Evolutionary conservation across 2,329 filamentous ascomycete species (phyloP), one percentile per base, ranked within the genome.

Genomic region (Aspergillus latus): DNA sequence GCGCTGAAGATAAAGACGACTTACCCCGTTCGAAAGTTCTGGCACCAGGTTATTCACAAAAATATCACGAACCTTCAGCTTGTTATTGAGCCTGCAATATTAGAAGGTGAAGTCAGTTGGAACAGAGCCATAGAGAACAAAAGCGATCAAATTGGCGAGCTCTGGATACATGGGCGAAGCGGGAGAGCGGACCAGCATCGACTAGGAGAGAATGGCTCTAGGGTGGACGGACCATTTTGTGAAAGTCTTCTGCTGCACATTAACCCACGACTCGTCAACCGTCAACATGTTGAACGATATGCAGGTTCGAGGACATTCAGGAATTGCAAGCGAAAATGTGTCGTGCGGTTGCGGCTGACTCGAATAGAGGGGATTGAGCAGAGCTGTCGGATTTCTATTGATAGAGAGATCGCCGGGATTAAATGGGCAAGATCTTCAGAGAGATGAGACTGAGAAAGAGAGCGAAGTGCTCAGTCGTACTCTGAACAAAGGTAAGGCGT

Each of bases 181-280:
- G 42, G 15, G 36, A 44, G 29, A n/a, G 15, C 32, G 32, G 37
- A 29, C 13, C 26, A 29, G 39, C 32, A 48, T 48, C 30, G 26
- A 52, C 34, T 32, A 34, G 21, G 21, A 21, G 21, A 46, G 51
- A 28, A 56, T 36, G 6, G 16, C n/a, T 28, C 47, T 29, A 53
- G 37, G 13, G 44, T 46, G 46, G 34, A 42, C 29, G 4, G 62
- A 90, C 88, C 94, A 99, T 90, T 97, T 99, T 58, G 92, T 96
- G 76, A 99, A 99, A 28, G 94, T 99, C 84, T 97, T 99, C 76
- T 97, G 89, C 80, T 97, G 93, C 76, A 96, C 92, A 71, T 82
- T 84, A 67, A 86, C 79, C 83, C 84, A 86, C 75, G 83, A 81
- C 77, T 84, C 82, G 74, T 87, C 83, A 64, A 78, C 74, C 66